Evolutionary conservation across 2,329 filamentous ascomycete genomes (phyloP), one percentile per base, ranked within the genome.

Genomic region (Cladosporium austrohemisphaericum): DNA sequence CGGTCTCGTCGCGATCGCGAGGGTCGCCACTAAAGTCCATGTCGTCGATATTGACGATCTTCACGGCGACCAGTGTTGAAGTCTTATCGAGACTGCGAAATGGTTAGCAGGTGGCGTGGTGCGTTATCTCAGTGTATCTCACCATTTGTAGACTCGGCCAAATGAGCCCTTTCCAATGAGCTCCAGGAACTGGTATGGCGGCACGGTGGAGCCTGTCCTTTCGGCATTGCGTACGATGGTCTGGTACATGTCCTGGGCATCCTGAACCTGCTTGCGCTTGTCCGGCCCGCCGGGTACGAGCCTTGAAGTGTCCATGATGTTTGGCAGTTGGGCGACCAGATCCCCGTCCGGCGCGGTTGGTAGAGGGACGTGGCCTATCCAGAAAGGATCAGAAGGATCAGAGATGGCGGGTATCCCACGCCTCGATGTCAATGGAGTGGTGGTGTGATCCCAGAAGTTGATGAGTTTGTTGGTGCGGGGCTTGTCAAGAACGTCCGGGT

Each of bases 11-110:
- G 63, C 84, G 86, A 58, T 86, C 79, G 38, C 81, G 69, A 1
- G 54, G 50, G 76, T 81, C 59, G 40, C 56, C 67, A 38, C 68
- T 60, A 40, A 73, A 75, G 65, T 92, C 88, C 56, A 81, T 79
- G 60, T 86, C 85, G 60, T 93, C 88, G 38, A 92, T 86, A 64
- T 91, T 85, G 61, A 91, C 88, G 58, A 91, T 91, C 69, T 93
- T 90, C 63, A 90, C 78, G 14, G 86, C 85, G 19, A 89, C 85
- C 18, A 87, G 69, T 55, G 67, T 71, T 31, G 49, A 66, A 58
- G 29, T 37, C 7, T 44, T 23, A 22, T 49, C 37, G 18, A 49
- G 29, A 41, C 46, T 49, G 38, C 16, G 13, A 22, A n/a, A 19
- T 29, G 7, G 14, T 45, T 28, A 45, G 41, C 41, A 32, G n/a